Evolutionary conservation across 768 basidiomycete species (phyloP), one percentile per base, ranked within the genome.

Genomic region (Lactifluus pinguis): DNA sequence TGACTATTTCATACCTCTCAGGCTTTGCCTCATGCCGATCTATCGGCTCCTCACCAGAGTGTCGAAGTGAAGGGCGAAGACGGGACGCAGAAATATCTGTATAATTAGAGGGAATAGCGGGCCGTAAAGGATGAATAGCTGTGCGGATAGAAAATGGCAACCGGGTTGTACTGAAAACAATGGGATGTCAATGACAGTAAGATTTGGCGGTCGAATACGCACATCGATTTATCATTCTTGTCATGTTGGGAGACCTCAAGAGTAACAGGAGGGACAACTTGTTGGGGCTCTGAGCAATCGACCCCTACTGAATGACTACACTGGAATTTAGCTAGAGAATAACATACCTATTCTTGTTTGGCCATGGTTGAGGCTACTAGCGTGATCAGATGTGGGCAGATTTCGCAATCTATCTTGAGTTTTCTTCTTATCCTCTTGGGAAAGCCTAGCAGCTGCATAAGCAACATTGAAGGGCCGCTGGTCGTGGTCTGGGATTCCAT

Each of bases 401-500:
- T 53, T 52, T 53, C 64, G 60, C 15, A 50, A 34, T 48, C 52
- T 53, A 44, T 53, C 52, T 49, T 53, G 55, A 8, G 41, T 8
- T 53, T 49, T 56, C 54, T 44, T 61, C 29, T 21, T 57, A 39
- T 86, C 81, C 67, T 82, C 77, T 63, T 81, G 79, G 49, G 79
- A 75, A 57, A 77, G 77, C 62, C 78, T 73, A 42, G 83, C 85
- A 60, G 86, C 87, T 65, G 88, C 81, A 72, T 88, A 89, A n/a
- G 90, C 91, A 64, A 92, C 87, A 71, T 87, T 87, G 78, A 92
- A 92, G 13, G 90, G 88, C 36, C 90, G 79, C 64, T 83, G 78
- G 76, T 92, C 90, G 59, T 77, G 78, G 76, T 92, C 90, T 17
- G 90, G 91, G 61, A 92, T 92, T 49, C 90, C 91, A 69, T 90